Percentiles rank a stretch among this genome's conserved stretches.
phyloP scores from a whole-genome alignment of 495 filamentous ascomycete genomes.

The Aspergillus asperescens region DNA sequence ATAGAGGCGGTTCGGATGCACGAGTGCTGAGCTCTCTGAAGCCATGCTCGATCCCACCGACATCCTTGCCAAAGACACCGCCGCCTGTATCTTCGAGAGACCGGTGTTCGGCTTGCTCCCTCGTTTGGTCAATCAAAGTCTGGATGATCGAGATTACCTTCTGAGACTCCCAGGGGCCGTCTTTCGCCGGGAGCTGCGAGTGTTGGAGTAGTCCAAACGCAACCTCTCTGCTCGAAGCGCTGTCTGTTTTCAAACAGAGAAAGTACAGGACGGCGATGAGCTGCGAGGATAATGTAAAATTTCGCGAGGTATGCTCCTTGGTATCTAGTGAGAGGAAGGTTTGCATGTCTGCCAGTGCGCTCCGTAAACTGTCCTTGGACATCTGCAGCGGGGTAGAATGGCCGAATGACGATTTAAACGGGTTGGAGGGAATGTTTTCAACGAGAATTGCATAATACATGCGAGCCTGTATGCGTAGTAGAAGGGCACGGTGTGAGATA shows the following conservation, averaged over 20 bases:
- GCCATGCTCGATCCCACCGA: neutral
- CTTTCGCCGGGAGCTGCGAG: constrained; percentile 9
- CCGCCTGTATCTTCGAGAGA: neutral
- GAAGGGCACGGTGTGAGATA: neutral
- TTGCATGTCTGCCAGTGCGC: constrained; percentile 9
- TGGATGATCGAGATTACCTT: constrained; percentile 1
- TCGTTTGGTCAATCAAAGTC: neutral
- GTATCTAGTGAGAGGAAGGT: constrained; percentile 3
- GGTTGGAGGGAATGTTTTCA: constrained; percentile 8
- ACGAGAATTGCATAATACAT: constrained; percentile 8
- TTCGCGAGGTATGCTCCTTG: neutral
- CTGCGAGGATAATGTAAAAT: constrained; percentile 21
- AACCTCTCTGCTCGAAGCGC: neutral
- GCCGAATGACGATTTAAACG: neutral
- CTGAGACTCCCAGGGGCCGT: constrained; percentile 22
- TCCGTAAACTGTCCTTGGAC: constrained; percentile 1
- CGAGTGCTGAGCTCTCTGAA: neutral
- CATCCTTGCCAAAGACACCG: neutral
- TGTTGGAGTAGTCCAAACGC: constrained; percentile 15
- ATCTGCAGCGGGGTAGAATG: neutral
- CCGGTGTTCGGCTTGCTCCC: neutral
- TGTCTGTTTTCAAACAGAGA: constrained; percentile 19
- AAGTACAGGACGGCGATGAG: constrained; percentile 19
- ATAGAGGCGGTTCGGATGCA: too few species aligned
- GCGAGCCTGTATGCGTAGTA: neutral